phyloP scores from a whole-genome alignment of 176 grass and related monocot genomes.

The Carex pumila region DNA sequence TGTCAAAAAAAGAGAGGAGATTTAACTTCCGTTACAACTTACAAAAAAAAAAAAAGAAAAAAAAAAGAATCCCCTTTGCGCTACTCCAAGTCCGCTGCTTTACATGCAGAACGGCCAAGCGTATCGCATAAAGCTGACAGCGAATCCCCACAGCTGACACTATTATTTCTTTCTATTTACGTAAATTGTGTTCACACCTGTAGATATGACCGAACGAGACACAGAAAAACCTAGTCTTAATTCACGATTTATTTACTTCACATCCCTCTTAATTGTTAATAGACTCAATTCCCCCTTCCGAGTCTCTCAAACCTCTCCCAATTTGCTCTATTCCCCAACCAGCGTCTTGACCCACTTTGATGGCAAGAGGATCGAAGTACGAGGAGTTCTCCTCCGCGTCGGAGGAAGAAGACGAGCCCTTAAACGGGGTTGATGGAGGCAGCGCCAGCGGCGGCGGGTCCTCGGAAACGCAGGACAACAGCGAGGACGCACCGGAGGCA shows the following conservation, averaged over 20 bases:
- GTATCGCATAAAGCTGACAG: neutral
- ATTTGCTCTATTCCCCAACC: neutral
- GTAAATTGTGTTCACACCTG: too few species aligned
- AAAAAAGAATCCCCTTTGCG: neutral
- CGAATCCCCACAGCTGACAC: neutral
- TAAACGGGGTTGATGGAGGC: conserved; percentile 27
- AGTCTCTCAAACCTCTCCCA: conserved; percentile 25
- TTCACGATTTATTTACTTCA: conserved; percentile 3
- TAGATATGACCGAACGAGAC: neutral
- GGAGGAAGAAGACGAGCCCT: conserved; percentile 44
- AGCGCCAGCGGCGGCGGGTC: conserved; percentile 21
- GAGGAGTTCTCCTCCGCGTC: conserved; percentile 44
- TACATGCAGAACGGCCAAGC: neutral
- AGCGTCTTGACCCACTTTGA: neutral
- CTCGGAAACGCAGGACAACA: conserved; percentile 26
- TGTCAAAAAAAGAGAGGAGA: neutral
- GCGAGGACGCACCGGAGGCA: neutral
- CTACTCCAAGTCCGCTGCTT: neutral
- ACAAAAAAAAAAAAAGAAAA: neutral
- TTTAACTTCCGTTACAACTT: too few species aligned
- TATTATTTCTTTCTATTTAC: neutral
- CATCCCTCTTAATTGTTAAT: conserved; percentile 6
- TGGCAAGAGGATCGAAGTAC: conserved; percentile 61
- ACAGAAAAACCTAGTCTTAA: neutral
- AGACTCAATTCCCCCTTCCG: neutral